Conservation (phyloP, 345 rosid genomes). For the Eucalyptus pauciflora region DNA sequence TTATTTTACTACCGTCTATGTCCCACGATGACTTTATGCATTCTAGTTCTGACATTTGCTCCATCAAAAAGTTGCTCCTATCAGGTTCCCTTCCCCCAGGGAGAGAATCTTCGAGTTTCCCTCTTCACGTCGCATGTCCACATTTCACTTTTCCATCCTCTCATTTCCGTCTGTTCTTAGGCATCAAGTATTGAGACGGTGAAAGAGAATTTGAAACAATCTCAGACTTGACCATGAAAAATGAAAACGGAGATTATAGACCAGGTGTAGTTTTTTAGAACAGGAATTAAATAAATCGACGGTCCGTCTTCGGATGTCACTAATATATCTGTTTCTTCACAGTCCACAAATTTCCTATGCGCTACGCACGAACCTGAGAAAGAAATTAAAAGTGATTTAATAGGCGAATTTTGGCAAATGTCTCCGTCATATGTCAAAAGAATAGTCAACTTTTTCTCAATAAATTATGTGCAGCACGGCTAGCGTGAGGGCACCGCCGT, state of each 20-base stretch:
- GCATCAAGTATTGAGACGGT: not conserved
- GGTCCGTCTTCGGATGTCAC: not conserved
- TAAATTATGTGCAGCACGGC: not conserved
- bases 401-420: not conserved
- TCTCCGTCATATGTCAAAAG: not conserved
- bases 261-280: not conserved
- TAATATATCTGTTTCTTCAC: not conserved
- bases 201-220: not conserved
- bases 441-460: not conserved
- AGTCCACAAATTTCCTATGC: no score
- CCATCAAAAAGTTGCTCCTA: not conserved
- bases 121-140: not conserved
- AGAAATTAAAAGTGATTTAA: not conserved
- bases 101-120: not conserved
- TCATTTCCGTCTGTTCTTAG: no score
- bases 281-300: not conserved
- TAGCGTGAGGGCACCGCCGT: not conserved
- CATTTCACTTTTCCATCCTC: not conserved
- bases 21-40: not conserved
- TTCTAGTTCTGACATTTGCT: not conserved
- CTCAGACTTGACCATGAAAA: not conserved
- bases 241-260: not conserved
- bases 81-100: not conserved
- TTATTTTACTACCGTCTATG: not conserved
- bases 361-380: no score